These are phyloP conservation scores for Onygenales sp. DNA, from an alignment of 2,329 filamentous ascomycete species.

Conservation along the genomic window DNA sequence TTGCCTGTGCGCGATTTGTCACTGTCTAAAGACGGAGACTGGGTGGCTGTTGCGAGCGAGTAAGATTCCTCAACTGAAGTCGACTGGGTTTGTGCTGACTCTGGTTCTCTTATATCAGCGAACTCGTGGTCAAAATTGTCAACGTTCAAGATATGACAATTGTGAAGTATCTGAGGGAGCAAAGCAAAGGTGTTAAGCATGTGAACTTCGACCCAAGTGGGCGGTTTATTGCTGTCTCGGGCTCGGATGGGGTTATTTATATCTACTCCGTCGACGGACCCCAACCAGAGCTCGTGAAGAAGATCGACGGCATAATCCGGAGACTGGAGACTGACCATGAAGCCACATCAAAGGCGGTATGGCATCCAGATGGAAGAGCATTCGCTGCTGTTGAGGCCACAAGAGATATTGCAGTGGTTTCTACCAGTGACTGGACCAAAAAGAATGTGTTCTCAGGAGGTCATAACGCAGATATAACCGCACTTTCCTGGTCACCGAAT, in stretches of 20 bases:
- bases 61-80: conserved; percentile 27
- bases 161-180: conserved; percentile 71
- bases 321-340: conserved; percentile 68
- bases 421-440: conserved; percentile 80
- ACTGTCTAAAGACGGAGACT: conserved; percentile 69
- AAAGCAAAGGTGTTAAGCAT: conserved; percentile 81
- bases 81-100: not conserved
- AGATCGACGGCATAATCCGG: conserved; percentile 78
- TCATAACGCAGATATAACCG: conserved; percentile 76
- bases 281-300: conserved; percentile 70
- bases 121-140: conserved; percentile 83
- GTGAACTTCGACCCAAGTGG: conserved; percentile 78
- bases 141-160: conserved; percentile 67
- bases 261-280: conserved; percentile 74
- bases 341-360: conserved; percentile 62
- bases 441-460: conserved; percentile 70
- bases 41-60: conserved; percentile 95
- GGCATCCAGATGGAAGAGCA: conserved; percentile 91
- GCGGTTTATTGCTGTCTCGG: conserved; percentile 66
- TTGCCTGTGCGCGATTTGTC: conserved; percentile 79
- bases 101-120: conserved; percentile 37
- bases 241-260: conserved; percentile 82
- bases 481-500: conserved; percentile 88
- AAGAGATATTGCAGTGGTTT: conserved; percentile 75
- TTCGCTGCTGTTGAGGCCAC: conserved; percentile 79